phyloP scores from a whole-genome alignment of 1,139 yeast species.

The Yamadazyma epiphylla region DNA sequence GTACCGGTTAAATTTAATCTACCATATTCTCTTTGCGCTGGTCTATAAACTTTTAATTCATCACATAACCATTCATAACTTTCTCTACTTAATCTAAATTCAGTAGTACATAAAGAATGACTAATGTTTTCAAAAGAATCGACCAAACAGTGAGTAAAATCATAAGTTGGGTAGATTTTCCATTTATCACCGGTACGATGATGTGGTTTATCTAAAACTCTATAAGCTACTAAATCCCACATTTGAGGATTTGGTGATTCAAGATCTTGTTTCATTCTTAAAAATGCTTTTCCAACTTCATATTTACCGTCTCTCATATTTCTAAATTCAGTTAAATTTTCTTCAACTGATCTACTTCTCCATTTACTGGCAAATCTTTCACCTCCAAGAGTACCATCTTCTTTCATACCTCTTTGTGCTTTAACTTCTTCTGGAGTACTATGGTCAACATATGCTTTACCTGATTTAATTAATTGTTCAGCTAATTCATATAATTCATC shows the following conservation, averaged over 20 bases:
- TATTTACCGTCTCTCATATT: conserved; percentile 88
- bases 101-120: conserved; percentile 94
- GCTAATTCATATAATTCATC: conserved; percentile 85
- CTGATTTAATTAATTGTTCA: conserved; percentile 65
- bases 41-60: conserved; percentile 89
- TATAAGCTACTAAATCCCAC: conserved; percentile 99
- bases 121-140: conserved; percentile 96
- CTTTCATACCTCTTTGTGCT: conserved; percentile 82
- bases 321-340: conserved; percentile 76
- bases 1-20: conserved; percentile 94
- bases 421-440: conserved; percentile 92
- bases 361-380: conserved; percentile 80
- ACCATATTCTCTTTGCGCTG: conserved; percentile 98
- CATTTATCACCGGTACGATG: conserved; percentile 96
- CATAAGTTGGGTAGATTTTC: conserved; percentile 98
- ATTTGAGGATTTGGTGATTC: conserved; percentile 94
- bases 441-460: conserved; percentile 86
- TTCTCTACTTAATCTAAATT: conserved; percentile 86
- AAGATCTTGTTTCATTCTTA: conserved; percentile 96
- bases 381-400: conserved; percentile 92
- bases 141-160: conserved; percentile 97
- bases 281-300: conserved; percentile 85
- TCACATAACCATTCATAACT: conserved; percentile 99
- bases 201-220: conserved; percentile 88
- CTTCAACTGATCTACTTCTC: conserved; percentile 67